These are phyloP conservation scores for Persicaria tinctoria DNA, from an alignment of 148 eudicot species.

Conservation along the genomic window DNA sequence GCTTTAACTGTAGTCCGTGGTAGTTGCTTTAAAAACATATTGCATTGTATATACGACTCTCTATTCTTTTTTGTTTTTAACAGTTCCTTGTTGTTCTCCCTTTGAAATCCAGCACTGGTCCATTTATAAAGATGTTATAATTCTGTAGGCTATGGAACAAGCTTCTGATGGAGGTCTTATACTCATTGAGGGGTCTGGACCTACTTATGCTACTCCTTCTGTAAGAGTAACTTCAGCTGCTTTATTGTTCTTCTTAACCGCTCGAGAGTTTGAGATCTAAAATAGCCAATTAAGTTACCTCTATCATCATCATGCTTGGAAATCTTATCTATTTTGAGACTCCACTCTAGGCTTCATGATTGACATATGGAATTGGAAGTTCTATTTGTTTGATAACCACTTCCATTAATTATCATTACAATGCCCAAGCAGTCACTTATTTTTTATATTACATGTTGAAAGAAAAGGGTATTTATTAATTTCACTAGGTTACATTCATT, in stretches of 20 bases:
- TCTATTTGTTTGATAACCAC: background rate
- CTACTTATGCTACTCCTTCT: conserved; percentile 92
- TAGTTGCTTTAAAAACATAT: background rate
- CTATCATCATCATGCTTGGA: background rate
- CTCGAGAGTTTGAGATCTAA: background rate
- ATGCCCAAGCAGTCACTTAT: conserved; percentile 10
- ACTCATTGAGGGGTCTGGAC: conserved; percentile 85
- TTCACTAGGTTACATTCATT: conserved; percentile 4
- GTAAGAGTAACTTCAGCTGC: conserved; percentile 40
- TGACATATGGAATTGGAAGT: background rate
- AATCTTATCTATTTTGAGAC: no score
- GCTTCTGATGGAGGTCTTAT: conserved; percentile 69
- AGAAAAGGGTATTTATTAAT: background rate
- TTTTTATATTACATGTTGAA: background rate
- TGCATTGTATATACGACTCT: background rate
- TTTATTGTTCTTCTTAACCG: conserved; percentile 8
- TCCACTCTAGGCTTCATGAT: background rate
- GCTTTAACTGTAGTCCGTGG: background rate
- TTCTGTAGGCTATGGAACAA: conserved; percentile 60
- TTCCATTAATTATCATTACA: background rate
- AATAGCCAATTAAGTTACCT: background rate
- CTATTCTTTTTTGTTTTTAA: background rate
- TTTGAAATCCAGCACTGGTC: background rate
- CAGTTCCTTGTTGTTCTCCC: background rate
- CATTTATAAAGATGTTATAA: background rate